A percentile compares a stretch with the other conserved stretches of the same genome.
Evolutionary conservation across 1,139 yeast genomes (phyloP).

Genomic region (Kazachstania sp.): DNA sequence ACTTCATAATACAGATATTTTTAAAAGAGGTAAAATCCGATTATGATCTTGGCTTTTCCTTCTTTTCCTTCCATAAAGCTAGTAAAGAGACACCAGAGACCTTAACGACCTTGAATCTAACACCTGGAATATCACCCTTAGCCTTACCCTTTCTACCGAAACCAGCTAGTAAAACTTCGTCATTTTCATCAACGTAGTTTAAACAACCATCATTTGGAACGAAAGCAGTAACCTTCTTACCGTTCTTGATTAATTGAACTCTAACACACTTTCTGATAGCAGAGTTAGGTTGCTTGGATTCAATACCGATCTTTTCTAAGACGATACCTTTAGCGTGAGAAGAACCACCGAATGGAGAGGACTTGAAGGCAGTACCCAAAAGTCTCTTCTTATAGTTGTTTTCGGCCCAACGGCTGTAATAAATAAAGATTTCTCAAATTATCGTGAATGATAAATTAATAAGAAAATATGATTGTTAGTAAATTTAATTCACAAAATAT

Average conservation of each 20-base stretch:
- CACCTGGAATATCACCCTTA: conserved; percentile 99
- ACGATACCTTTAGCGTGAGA: conserved; percentile 99
- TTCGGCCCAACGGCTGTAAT: conserved; percentile 92
- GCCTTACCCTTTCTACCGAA: conserved; percentile 99
- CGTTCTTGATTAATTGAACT: conserved; percentile 99
- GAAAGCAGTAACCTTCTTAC: conserved; percentile 99
- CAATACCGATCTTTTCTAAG: conserved; percentile 98
- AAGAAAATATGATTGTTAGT: conserved; percentile 4
- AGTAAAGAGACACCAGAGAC: conserved; percentile 99
- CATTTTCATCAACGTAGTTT: conserved; percentile 99
- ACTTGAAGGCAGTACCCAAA: conserved; percentile 99
- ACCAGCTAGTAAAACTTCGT: conserved; percentile 98
- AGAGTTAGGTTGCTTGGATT: conserved; percentile 99
- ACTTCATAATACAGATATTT: neutral
- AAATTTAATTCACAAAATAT: neutral
- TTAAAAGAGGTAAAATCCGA: conserved; percentile 6
- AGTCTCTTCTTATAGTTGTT: conserved; percentile 96
- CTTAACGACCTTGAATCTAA: conserved; percentile 99
- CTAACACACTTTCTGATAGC: conserved; percentile 99
- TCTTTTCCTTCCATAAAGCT: conserved; percentile 99
- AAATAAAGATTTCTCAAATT: conserved; percentile 7
- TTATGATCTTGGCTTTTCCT: conserved; percentile 99
- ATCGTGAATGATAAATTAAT: neutral
- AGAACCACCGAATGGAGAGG: conserved; percentile 99
- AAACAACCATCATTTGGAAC: conserved; percentile 99